Base-by-base conservation (phyloP, 2,329 filamentous ascomycete genomes). In the Aureobasidium mangrovei region DNA sequence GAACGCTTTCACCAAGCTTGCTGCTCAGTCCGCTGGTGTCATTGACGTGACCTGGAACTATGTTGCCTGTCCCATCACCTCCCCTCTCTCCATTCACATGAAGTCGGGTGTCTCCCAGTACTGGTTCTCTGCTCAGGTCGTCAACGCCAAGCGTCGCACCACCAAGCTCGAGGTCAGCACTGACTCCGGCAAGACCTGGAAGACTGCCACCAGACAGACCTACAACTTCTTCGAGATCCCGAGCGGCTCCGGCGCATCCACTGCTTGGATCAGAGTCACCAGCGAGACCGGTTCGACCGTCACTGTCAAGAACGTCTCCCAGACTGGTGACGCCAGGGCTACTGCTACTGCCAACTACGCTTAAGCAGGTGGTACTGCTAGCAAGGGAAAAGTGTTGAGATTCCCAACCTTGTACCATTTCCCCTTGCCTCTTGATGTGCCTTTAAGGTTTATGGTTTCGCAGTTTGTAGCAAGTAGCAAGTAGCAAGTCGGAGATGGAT, bases 1-100 rank as follows among this genome's bases (percentile, higher is more conserved):
- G 4, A 64, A 72, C 36, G 77, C 74, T 53, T 82, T 81, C 64
- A 56, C 68, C 24, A 60, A 70, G 26, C 72, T 82, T 33, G 74
- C 72, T 26, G 64, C 70, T 4, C 64, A 69, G 10, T 68, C 67
- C 42, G 64, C 67, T 38, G 79, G 79, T 54, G 60, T 77, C 24
- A 78, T 82, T 53, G 60, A 70, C 57, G 69, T 80, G 10, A 66
- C 65, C 38, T 62, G 60, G 60, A 53, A 60, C 40, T 62, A 59
- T 64, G 70, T 42, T 64, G 67, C 48, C 10, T 62, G 60, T 52
- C 58, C 59, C 39, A 58, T 61, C 43, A 57, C 56, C 32, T 48
- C 45, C 26, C 59, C 59, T 32, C 54, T 62, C 2, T 36, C 54
- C 24, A 59, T 62, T 47, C 59, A 61, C 51, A 56, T 61, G 55